Conservation (phyloP, 768 basidiomycete genomes). For the Coprinopsis strossmayeri region DNA sequence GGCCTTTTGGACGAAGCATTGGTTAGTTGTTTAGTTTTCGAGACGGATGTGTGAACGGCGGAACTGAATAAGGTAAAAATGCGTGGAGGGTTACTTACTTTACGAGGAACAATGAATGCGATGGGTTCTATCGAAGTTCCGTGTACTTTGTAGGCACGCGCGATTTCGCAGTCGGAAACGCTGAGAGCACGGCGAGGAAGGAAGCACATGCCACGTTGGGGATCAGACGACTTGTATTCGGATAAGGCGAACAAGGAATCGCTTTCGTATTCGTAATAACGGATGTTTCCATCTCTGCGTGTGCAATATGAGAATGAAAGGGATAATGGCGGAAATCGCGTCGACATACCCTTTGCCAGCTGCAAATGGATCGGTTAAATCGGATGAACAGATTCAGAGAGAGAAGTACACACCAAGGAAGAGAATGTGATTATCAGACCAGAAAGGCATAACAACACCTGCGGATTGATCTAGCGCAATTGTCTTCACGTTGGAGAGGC, state of each 20-base stretch:
- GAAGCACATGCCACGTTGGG: conserved; percentile 97
- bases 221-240: conserved; percentile 86
- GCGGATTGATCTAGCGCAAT: conserved; percentile 81
- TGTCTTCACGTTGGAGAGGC: conserved; percentile 71
- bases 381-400: background rate
- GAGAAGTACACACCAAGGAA: conserved; percentile 54
- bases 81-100: no score
- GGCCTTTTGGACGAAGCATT: no score
- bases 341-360: conserved; percentile 79
- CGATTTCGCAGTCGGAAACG: conserved; percentile 91
- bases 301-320: conserved; percentile 11
- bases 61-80: no score
- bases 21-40: no score
- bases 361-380: conserved; percentile 17
- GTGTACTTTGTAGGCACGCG: conserved; percentile 85
- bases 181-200: conserved; percentile 87
- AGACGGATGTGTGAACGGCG: no score
- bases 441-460: conserved; percentile 97
- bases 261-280: conserved; percentile 94
- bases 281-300: conserved; percentile 96
- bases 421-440: conserved; percentile 87
- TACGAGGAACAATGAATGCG: conserved; percentile 92
- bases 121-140: conserved; percentile 78
- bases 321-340: background rate
- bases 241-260: conserved; percentile 71